A percentile compares a stretch with the other conserved stretches of the same genome.
Conservation (phyloP, 257 asterid genomes). For the Coffea eugenioides region DNA sequence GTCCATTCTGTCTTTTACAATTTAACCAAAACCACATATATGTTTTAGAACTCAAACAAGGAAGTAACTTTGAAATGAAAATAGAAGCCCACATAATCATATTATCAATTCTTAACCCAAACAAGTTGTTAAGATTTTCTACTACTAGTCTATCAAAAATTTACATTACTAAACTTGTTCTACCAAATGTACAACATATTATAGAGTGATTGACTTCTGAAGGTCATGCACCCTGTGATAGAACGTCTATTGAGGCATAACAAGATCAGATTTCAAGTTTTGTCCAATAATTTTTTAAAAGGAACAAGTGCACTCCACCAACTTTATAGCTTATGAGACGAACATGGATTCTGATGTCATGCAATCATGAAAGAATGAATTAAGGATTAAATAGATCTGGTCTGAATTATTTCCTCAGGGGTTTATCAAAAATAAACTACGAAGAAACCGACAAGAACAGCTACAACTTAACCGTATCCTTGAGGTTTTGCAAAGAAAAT, state of each 20-base stretch:
- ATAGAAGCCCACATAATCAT: not conserved
- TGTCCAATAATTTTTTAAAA: not conserved
- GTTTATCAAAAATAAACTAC: not conserved
- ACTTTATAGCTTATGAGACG: not conserved
- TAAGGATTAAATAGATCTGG: not conserved
- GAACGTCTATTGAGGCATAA: not conserved
- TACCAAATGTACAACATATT: not conserved
- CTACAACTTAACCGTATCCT: constrained; percentile 32
- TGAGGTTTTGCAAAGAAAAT: not conserved
- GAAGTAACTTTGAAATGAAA: not conserved
- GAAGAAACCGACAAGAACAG: not conserved
- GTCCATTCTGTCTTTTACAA: constrained; percentile 51
- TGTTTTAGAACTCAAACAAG: constrained; percentile 27
- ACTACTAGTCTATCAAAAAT: not conserved
- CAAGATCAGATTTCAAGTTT: not conserved
- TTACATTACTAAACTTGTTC: not conserved
- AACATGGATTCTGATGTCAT: not conserved
- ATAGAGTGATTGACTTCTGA: not conserved
- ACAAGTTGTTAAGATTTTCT: not conserved
- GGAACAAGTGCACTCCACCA: not conserved
- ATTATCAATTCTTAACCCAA: not conserved
- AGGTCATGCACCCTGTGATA: not conserved
- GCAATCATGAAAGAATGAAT: not conserved
- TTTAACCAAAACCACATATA: constrained; percentile 27
- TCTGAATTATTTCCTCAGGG: not conserved